A percentile compares a stretch with the other conserved stretches of the same genome.
Conservation (phyloP, 2,329 filamentous ascomycete species). For the Cercospora berteroae region DNA sequence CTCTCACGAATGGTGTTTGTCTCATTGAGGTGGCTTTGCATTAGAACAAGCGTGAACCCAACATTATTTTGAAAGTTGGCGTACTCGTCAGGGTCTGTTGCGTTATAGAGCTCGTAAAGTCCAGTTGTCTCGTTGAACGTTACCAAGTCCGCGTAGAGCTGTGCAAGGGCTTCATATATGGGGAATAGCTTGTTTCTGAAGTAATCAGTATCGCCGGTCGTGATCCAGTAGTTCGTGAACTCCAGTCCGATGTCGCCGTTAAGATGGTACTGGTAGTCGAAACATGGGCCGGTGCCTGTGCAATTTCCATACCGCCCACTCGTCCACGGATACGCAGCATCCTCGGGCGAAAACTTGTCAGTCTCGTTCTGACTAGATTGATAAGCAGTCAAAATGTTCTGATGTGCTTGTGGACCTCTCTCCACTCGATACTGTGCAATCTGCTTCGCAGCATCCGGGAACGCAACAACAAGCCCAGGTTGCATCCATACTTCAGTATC, state of each 20-base stretch:
- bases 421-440: slow-evolving; percentile 64
- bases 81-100: slow-evolving; percentile 72
- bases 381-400: slow-evolving; percentile 57
- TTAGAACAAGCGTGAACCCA: slow-evolving; percentile 66
- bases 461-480: slow-evolving; percentile 62
- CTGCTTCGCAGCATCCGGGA: slow-evolving; percentile 61
- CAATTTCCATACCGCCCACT: slow-evolving; percentile 67
- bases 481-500: slow-evolving; percentile 68
- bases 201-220: slow-evolving; percentile 57
- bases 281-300: slow-evolving; percentile 60
- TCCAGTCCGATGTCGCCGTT: slow-evolving; percentile 67
- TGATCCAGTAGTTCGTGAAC: slow-evolving; percentile 60
- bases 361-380: slow-evolving; percentile 60
- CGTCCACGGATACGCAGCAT: slow-evolving; percentile 67
- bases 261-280: slow-evolving; percentile 70
- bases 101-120: slow-evolving; percentile 56
- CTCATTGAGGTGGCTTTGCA: slow-evolving; percentile 55
- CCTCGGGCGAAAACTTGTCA: slow-evolving; percentile 54
- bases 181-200: slow-evolving; percentile 60
- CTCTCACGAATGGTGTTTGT: slow-evolving; percentile 58
- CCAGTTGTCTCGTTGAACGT: slow-evolving; percentile 57
- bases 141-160: slow-evolving; percentile 60
- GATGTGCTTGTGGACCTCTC: slow-evolving; percentile 58
- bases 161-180: slow-evolving; percentile 63
- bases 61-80: slow-evolving; percentile 65